Evolutionary conservation across 176 grass and related monocot species (phyloP).

Genomic region (Musa troglodytarum): DNA sequence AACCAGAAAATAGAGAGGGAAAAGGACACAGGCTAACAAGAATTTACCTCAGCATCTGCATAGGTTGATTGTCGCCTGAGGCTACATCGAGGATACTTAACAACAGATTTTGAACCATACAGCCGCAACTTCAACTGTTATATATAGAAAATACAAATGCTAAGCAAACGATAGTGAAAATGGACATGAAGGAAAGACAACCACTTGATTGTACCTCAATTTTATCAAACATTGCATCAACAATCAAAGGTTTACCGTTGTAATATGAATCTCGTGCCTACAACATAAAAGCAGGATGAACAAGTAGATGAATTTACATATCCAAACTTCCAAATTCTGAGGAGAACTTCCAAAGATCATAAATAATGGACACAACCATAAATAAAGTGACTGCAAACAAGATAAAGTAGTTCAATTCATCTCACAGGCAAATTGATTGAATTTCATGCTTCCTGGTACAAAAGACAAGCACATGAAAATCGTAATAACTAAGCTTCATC

Average conservation of each 20-base stretch:
- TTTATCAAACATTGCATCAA: conserved; percentile 93
- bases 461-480: no score
- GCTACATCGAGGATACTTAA: conserved; percentile 93
- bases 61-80: conserved; percentile 71
- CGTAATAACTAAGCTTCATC: no score
- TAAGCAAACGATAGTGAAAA: neutral
- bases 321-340: neutral
- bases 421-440: no score
- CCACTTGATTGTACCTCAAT: conserved; percentile 42
- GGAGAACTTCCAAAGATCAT: neutral
- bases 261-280: conserved; percentile 92
- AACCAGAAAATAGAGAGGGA: neutral
- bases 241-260: conserved; percentile 69
- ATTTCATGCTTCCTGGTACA: no score
- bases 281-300: neutral
- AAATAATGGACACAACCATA: neutral
- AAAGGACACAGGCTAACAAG: neutral
- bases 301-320: neutral
- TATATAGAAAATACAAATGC: conserved; percentile 1
- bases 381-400: no score
- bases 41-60: conserved; percentile 76
- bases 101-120: conserved; percentile 78
- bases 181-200: neutral
- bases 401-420: no score
- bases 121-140: conserved; percentile 73